Evolutionary conservation across 139 green algal genomes (phyloP).

Genomic region (Asterochloris erici): DNA sequence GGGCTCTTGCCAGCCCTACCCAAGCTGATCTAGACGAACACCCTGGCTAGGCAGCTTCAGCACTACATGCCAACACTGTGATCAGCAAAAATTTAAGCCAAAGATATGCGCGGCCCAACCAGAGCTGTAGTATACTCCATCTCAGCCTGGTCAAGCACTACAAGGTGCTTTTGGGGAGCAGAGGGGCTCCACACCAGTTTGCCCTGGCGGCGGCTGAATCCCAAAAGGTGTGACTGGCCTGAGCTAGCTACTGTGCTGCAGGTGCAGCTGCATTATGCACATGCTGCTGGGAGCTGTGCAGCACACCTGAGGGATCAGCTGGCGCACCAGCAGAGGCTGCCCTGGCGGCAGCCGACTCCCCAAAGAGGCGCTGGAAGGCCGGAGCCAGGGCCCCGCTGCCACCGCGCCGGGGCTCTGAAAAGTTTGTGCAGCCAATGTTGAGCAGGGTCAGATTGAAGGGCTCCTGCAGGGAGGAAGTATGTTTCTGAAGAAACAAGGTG

Average conservation of each 20-base stretch:
- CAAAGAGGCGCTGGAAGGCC: neutral
- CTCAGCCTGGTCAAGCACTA: neutral
- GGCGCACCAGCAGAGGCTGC: neutral
- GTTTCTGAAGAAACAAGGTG: no score
- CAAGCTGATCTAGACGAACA: no score
- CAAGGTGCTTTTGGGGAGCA: no score
- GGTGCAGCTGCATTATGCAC: neutral
- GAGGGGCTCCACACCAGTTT: no score
- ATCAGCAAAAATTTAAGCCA: neutral
- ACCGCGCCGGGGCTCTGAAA: slow-evolving; percentile 18
- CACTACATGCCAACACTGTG: neutral
- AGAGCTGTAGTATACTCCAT: neutral
- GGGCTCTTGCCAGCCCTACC: no score
- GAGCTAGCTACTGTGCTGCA: neutral
- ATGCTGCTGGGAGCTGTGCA: neutral
- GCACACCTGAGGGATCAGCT: neutral
- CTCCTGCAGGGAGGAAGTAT: neutral
- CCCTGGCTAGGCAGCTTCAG: neutral
- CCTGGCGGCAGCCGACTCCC: neutral
- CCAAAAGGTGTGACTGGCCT: no score
- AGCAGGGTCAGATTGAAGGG: slow-evolving; percentile 70
- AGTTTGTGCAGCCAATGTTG: slow-evolving; percentile 55
- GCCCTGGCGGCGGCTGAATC: no score
- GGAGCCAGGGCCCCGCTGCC: neutral
- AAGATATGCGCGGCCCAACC: neutral